Base-by-base conservation (phyloP, 768 basidiomycete species). In the Leucogyrophana mollusca region DNA sequence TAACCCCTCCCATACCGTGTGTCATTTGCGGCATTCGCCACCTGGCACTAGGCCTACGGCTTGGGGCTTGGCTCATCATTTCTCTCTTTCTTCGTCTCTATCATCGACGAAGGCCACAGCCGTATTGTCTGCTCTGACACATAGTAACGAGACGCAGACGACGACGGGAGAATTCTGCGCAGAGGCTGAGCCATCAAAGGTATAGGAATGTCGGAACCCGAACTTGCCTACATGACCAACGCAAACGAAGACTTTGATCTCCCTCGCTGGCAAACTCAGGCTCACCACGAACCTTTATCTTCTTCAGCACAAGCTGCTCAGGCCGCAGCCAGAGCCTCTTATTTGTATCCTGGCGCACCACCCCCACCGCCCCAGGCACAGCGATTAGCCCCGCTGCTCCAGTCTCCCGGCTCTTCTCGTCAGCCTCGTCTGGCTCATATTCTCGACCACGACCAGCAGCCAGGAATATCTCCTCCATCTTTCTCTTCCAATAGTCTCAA, bases 191-290 rank as follows among this genome's bases (percentile, higher is more conserved):
- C n/a, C n/a, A 40, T 46, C 22, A 36, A 17, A 14, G n/a, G n/a
- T n/a, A n/a, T n/a, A 46, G 35, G 37, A 39, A 86, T 87, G 83
- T 85, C 83, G 60, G 82, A 86, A 78, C 77, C 82, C 63, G 83
- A 86, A 72, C 76, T 83, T 49, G 76, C 74, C 56, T 85, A 83
- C 79, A 86, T 87, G 73, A 73, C 76, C 70, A 80, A 79, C 73
- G 68, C 82, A 59, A 86, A 87, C 82, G 86, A 89, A 73, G 81
- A 80, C 71, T 90, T 87, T 70, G 87, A 88, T 65, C 77, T 79
- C 47, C 77, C 78, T 51, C 77, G 77, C 59, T 78, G 75, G 77
- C 74, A 73, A 53, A 72, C 75, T 11, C 74, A 73, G 60, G 59
- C 68, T 25, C 62, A 66, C 34, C 61, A 69, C 58, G 74, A 76